A percentile compares a stretch with the other conserved stretches of the same genome.
phyloP scores from a whole-genome alignment of 2,329 filamentous ascomycete species.

The Cytospora leucostoma region DNA sequence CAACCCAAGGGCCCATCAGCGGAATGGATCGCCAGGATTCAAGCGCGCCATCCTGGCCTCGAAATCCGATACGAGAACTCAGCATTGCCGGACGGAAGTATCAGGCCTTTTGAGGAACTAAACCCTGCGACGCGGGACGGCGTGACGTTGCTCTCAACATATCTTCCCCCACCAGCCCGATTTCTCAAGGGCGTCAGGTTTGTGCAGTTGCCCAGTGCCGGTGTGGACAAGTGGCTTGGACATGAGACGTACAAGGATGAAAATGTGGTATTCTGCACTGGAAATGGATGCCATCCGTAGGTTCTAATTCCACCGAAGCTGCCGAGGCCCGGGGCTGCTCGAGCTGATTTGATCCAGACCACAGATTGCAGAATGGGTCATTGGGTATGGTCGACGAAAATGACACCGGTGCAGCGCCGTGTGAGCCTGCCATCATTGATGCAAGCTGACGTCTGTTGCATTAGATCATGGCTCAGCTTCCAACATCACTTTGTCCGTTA shows the following conservation, averaged over 20 bases:
- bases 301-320: constrained; percentile 27
- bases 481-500: background rate
- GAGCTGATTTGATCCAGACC: background rate
- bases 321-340: background rate
- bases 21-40: constrained; percentile 40
- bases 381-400: background rate
- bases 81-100: constrained; percentile 26
- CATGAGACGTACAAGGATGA: constrained; percentile 40
- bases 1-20: constrained; percentile 36
- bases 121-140: constrained; percentile 40
- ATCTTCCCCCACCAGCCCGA: constrained; percentile 36
- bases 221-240: constrained; percentile 45
- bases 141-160: constrained; percentile 44
- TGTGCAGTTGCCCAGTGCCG: constrained; percentile 48
- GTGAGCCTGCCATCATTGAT: background rate
- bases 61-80: constrained; percentile 39
- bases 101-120: constrained; percentile 33
- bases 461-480: background rate
- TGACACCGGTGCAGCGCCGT: background rate
- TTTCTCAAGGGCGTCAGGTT: constrained; percentile 42
- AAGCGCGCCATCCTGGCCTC: constrained; percentile 42
- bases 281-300: constrained; percentile 46
- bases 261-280: constrained; percentile 42
- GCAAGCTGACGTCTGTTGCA: background rate
- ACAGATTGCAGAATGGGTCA: background rate